Conservation (phyloP, 1,284 basidiomycete genomes). For the Apiotrichum gracile region DNA sequence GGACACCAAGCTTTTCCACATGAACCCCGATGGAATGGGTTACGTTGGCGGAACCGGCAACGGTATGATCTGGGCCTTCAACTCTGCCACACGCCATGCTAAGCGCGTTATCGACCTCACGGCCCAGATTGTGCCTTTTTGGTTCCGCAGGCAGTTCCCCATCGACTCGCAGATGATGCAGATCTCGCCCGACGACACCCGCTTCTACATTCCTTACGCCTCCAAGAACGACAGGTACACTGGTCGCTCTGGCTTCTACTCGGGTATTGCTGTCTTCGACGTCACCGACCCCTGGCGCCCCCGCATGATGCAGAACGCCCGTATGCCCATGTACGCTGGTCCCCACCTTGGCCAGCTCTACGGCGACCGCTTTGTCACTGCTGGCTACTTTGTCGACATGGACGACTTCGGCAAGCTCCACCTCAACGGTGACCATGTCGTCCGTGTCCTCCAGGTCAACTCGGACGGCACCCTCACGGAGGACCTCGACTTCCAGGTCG, state of each 20-base stretch:
- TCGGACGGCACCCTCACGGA: conserved; percentile 2
- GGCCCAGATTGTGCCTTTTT: conserved; percentile 1
- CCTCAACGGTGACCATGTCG: conserved; percentile 13
- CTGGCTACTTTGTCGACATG: conserved; percentile 16
- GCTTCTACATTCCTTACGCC: conserved; percentile 11
- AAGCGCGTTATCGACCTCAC: conserved; percentile 10
- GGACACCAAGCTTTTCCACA: conserved; percentile 11
- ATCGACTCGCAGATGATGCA: conserved; percentile 15
- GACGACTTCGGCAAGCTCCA: conserved; percentile 18
- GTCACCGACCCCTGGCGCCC: conserved; percentile 5
- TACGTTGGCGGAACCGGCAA: conserved; percentile 14
- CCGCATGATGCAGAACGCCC: conserved; percentile 7
- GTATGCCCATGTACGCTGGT: conserved; percentile 8
- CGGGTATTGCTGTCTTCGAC: conserved; percentile 11
- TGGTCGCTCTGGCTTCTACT: conserved; percentile 6
- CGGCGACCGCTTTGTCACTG: conserved; percentile 9
- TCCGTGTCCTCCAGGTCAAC: conserved; percentile 9
- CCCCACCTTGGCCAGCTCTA: conserved; percentile 10
- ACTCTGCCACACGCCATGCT: conserved; percentile 1
- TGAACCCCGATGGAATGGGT: conserved; percentile 6
- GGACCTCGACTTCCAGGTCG: conserved; percentile 7
- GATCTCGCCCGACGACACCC: conserved; percentile 11
- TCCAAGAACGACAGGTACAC: conserved; percentile 1
- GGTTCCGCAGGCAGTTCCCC: neutral
- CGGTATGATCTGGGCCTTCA: conserved; percentile 11